Percentiles rank a stretch among this genome's conserved stretches.
Evolutionary conservation across 129 eudicot species (phyloP).

Genomic region (Heracleum sosnowskyi): DNA sequence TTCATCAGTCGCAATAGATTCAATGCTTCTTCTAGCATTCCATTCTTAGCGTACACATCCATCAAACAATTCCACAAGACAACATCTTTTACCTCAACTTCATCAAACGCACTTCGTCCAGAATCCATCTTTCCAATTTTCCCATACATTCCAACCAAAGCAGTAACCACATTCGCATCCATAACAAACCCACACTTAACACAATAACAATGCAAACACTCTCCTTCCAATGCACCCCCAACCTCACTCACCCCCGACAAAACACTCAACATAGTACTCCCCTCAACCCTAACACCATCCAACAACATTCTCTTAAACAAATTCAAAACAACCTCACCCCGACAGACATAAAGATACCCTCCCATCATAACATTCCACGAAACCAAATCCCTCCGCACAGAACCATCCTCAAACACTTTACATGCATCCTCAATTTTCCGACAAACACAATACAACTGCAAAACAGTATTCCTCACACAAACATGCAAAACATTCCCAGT

Average conservation of each 20-base stretch:
- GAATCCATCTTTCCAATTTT: conserved; percentile 15
- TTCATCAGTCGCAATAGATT: conserved; percentile 16
- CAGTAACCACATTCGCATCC: conserved; percentile 21
- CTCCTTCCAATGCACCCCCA: conserved; percentile 9
- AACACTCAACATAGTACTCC: conserved; percentile 22
- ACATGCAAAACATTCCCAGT: conserved; percentile 25
- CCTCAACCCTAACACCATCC: conserved; percentile 15
- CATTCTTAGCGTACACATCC: conserved; percentile 27
- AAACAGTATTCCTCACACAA: conserved; percentile 30
- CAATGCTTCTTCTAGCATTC: conserved; percentile 22
- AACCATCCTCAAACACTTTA: conserved; percentile 27
- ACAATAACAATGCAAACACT: conserved; percentile 25
- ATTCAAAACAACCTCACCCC: conserved; percentile 14
- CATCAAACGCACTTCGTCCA: conserved; percentile 27
- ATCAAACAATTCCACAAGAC: conserved; percentile 37
- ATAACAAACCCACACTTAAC: conserved; percentile 21
- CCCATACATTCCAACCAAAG: conserved; percentile 29
- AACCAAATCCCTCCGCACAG: conserved; percentile 23
- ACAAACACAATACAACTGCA: conserved; percentile 33
- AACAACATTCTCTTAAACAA: conserved; percentile 20
- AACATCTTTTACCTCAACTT: conserved; percentile 26
- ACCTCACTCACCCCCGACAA: conserved; percentile 20
- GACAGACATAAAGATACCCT: conserved; percentile 19
- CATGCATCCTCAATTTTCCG: conserved; percentile 23
- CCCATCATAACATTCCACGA: conserved; percentile 37